Conservation (phyloP, 1,284 basidiomycete genomes). For the Pascua guehoae region DNA sequence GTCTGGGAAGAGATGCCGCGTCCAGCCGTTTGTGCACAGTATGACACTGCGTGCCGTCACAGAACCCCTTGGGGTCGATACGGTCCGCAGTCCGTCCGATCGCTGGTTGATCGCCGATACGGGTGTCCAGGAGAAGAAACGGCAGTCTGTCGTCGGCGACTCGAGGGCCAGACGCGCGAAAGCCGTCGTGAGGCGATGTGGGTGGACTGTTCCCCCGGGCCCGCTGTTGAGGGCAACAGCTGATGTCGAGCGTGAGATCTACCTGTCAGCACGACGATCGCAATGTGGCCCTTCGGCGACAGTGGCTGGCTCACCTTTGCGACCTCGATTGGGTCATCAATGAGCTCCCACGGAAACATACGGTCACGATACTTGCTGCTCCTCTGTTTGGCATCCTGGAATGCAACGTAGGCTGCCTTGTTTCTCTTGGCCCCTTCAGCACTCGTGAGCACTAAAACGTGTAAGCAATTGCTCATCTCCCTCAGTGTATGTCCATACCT, state of each 20-base stretch:
- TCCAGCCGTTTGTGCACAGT: constrained; percentile 37
- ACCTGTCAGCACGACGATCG: not conserved
- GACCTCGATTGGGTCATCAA: not conserved
- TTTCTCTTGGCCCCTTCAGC: not conserved
- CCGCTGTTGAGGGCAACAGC: constrained; percentile 2
- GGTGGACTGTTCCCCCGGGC: constrained; percentile 10
- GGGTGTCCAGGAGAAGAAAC: constrained; percentile 13
- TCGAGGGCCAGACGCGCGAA: constrained; percentile 9
- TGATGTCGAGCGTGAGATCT: not conserved
- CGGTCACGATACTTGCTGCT: not conserved
- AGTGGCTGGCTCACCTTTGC: not conserved
- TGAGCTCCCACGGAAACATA: not conserved
- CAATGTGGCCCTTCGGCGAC: no score
- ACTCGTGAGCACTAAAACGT: not conserved
- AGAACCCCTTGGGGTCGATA: constrained; percentile 23
- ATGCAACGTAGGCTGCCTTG: not conserved
- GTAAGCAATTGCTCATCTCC: no score
- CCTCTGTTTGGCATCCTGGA: not conserved
- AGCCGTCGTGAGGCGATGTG: constrained; percentile 9
- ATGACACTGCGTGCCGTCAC: constrained; percentile 28
- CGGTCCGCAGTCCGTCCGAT: not conserved
- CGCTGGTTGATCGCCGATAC: constrained; percentile 2
- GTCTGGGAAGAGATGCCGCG: constrained; percentile 28
- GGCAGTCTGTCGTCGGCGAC: not conserved
- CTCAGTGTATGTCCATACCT: constrained; percentile 12